Evolutionary conservation across 495 filamentous ascomycete species (phyloP), one percentile per base, ranked within the genome.

Genomic region (Neurospora tetrasperma): DNA sequence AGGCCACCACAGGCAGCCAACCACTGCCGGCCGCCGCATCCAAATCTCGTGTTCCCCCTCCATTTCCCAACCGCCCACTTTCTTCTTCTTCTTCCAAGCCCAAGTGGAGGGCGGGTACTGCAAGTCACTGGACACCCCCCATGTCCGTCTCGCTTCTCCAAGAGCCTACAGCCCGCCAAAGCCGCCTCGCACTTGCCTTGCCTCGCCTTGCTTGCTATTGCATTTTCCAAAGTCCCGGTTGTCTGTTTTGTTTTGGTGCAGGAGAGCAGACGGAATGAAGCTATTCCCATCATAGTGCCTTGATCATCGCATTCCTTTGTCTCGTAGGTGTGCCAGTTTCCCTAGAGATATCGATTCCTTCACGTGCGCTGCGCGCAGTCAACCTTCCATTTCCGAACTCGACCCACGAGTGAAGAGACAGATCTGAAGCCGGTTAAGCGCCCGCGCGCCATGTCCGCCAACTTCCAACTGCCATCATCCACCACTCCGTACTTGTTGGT

Each of bases 331-430:
- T 66, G 54, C 54, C 16, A 59, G 20, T 35, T 35, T 16, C 14
- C 54, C 54, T 66, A 35, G 54, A 38, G 54, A 27, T 27, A 66
- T 38, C n/a, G n/a, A 20, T 44, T 42, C 72, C 18, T 71, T 73
- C 38, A 20, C 38, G 70, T 41, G 68, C 72, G 72, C 72, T 73
- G 72, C 54, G 72, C 72, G 72, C 72, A 39, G 39, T 42, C 20
- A 66, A 66, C 54, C 54, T 66, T 66, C 54, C 54, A 66, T 18
- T 66, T 35, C 27, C 54, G 23, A 66, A 35, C 12, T 66, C 54
- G 54, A 38, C 54, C 54, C 54, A 66, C 54, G 54, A 66, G 54
- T 12, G 54, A 66, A 35, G 27, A 62, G 54, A 54, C 20, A 66
- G 54, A 66, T 35, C 54, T 62, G 54, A 35, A 66, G 27, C 54